These are phyloP conservation scores for Fraxinus baroniana DNA, from an alignment of 305 asterid genomes.

Conservation along the genomic window DNA sequence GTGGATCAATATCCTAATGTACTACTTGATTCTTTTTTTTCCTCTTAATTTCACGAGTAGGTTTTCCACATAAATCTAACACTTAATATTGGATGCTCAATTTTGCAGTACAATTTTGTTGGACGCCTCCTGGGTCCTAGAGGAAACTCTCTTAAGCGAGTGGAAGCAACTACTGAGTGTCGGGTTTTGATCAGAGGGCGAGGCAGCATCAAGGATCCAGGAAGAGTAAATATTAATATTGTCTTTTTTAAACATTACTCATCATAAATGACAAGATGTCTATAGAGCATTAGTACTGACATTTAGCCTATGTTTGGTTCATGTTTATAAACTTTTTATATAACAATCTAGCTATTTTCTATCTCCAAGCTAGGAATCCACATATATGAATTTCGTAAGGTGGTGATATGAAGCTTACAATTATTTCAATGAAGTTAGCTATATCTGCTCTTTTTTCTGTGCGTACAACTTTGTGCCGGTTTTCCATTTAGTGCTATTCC, in stretches of 20 bases:
- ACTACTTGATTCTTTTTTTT: constrained; percentile 28
- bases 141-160: constrained; percentile 97
- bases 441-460: background rate
- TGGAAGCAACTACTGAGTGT: constrained; percentile 91
- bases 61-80: constrained; percentile 18
- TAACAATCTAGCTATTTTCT: too few species aligned
- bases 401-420: background rate
- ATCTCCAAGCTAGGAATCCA: background rate
- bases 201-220: constrained; percentile 57
- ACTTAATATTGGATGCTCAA: constrained; percentile 11
- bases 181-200: constrained; percentile 85
- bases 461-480: too few species aligned
- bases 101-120: constrained; percentile 85
- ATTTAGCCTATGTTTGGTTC: background rate
- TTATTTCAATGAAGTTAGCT: background rate
- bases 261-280: background rate
- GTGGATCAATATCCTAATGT: constrained; percentile 91
- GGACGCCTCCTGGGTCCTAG: constrained; percentile 99
- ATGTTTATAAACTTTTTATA: background rate
- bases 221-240: constrained; percentile 51
- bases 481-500: too few species aligned
- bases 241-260: background rate
- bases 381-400: background rate
- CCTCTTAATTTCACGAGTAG: constrained; percentile 2
- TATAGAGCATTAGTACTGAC: background rate